Evolutionary conservation across 768 basidiomycete species (phyloP).

Genomic region (Kwoniella heveanensis): DNA sequence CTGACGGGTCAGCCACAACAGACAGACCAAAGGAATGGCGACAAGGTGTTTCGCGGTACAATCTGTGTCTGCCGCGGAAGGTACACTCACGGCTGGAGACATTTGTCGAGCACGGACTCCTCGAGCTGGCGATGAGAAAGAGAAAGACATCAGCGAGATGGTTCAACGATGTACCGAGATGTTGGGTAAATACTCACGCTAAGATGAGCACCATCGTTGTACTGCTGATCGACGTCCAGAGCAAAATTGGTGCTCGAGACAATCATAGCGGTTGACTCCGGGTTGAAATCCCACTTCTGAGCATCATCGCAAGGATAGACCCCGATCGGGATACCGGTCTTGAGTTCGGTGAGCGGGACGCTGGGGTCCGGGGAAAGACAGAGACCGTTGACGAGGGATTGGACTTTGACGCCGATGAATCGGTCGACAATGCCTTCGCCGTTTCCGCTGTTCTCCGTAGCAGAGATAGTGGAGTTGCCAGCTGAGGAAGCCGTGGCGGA

Average conservation of each 20-base stretch:
- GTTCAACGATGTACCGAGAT: too few species aligned
- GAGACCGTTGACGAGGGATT: not conserved
- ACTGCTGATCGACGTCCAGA: not conserved
- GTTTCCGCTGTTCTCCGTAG: not conserved
- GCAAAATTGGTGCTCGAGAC: constrained; percentile 5
- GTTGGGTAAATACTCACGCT: not conserved
- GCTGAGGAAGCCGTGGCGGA: too few species aligned
- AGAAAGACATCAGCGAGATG: not conserved
- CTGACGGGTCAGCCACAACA: too few species aligned
- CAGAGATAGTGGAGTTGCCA: not conserved
- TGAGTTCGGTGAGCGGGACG: not conserved
- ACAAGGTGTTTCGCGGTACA: too few species aligned
- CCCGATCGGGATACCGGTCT: not conserved
- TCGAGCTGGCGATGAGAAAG: not conserved
- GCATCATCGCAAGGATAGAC: constrained; percentile 9
- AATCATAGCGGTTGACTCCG: not conserved
- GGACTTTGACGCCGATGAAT: not conserved
- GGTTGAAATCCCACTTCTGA: constrained; percentile 2
- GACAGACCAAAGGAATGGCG: too few species aligned
- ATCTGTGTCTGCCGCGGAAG: not conserved
- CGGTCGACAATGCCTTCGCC: not conserved
- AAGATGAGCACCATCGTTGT: not conserved
- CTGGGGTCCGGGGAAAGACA: constrained; percentile 8
- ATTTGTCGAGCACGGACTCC: not conserved
- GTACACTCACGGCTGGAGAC: constrained; percentile 5